phyloP scores from a whole-genome alignment of 441 rosid species.

The Cnidoscolus chayamansa region DNA sequence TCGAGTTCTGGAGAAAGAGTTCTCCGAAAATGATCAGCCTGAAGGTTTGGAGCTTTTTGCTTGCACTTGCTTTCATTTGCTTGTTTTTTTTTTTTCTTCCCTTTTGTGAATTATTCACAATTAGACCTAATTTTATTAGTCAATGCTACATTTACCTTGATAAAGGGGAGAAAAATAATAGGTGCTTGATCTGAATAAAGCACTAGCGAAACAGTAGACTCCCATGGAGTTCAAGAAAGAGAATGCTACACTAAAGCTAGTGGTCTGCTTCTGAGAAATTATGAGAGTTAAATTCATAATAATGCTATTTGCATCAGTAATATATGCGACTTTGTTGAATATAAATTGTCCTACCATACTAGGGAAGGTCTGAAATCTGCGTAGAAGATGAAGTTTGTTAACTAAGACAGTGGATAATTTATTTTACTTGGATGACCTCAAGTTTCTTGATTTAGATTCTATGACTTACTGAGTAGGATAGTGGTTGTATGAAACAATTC shows the following conservation, averaged over 20 bases:
- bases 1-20: slow-evolving; percentile 88
- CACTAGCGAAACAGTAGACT: background rate
- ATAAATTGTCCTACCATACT: background rate
- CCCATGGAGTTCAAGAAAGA: background rate
- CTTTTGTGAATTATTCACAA: background rate
- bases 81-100: background rate
- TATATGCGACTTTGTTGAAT: background rate
- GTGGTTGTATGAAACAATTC: too few relatives aligned
- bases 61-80: background rate
- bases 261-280: background rate
- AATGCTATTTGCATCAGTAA: background rate
- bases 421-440: background rate
- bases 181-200: background rate
- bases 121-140: background rate
- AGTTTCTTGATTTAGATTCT: background rate
- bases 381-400: background rate
- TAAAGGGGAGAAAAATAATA: background rate
- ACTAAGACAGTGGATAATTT: background rate
- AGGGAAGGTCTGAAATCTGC: background rate
- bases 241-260: slow-evolving; percentile 7
- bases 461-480: background rate
- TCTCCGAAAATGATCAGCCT: slow-evolving; percentile 83
- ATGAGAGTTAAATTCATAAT: background rate
- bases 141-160: background rate
- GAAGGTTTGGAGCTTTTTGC: slow-evolving; percentile 48